Evolutionary conservation across 169 alveolate species (phyloP).

Genomic region (Eimeria zaria): DNA sequence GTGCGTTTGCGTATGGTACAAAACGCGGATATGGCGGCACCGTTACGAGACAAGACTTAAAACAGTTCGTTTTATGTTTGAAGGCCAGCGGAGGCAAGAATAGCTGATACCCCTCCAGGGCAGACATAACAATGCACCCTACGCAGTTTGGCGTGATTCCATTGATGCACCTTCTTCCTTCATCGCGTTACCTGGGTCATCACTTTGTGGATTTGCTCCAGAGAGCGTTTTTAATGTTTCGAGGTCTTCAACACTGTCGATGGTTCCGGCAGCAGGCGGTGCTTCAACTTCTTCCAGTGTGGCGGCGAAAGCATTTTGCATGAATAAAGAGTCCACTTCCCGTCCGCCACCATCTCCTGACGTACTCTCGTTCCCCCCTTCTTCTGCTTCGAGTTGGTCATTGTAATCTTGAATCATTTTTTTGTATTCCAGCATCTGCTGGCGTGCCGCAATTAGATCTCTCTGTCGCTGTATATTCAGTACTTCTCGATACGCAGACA

Average conservation of each 20-base stretch:
- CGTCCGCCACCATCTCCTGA: neutral
- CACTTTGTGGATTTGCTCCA: neutral
- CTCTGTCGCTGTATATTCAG: conserved; percentile 56
- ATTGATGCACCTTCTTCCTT: neutral
- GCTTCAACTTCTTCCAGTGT: neutral
- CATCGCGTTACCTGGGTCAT: neutral
- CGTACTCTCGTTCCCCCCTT: neutral
- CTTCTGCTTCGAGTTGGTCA: conserved; percentile 13
- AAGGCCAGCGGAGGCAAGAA: neutral
- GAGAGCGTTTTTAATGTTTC: neutral
- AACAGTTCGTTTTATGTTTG: neutral
- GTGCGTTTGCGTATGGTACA: neutral
- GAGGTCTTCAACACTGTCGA: neutral
- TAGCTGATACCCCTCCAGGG: neutral
- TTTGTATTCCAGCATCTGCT: conserved; percentile 56
- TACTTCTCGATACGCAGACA: conserved; percentile 65
- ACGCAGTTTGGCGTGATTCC: neutral
- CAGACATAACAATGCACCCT: neutral
- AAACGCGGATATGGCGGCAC: neutral
- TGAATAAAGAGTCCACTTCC: neutral
- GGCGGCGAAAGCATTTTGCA: conserved; percentile 1
- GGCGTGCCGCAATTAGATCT: conserved; percentile 73
- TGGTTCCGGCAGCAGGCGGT: neutral
- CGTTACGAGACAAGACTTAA: neutral
- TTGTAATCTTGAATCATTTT: conserved; percentile 55